Evolutionary conservation across 2,329 filamentous ascomycete species (phyloP), one percentile per base, ranked within the genome.

Genomic region (Trichoderma endophyticum): DNA sequence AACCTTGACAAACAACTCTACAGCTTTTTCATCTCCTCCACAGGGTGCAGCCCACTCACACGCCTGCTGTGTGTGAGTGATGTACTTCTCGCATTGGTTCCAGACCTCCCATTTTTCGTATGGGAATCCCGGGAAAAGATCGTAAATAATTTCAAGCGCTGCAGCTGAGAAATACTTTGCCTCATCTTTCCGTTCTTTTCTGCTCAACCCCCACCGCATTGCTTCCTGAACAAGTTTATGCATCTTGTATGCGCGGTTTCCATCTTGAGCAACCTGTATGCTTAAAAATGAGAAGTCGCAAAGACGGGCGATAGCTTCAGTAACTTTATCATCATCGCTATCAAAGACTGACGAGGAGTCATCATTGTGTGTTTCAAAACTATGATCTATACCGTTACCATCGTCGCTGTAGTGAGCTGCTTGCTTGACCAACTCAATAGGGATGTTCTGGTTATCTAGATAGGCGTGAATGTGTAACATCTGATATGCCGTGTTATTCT

Each of bases 401-500:
- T 24, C n/a, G 14, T n/a, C 9, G 24, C 12, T 3, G 3, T 36
- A 36, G 15, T 18, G 15, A 30, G 28, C 36, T 12, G 63, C 63
- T 4, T 34, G 28, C 21, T 59, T 62, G 1, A 82, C 48, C 0
- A 82, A 39, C 15, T 78, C 73, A 28, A 75, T 70, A 1, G 79
- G 75, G 43, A 83, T 79, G 2, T 77, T 73, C 62, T 80, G 75
- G 54, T 77, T 78, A 51, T 82, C 77, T 3, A 81, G 15, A 59
- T 78, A 82, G 0, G 80, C 77, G 3, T 82, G 68, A 0, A 76
- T 73, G 8, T 78, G 74, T 0, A 83, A 74, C 15, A 82, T 79
- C 26, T 76, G n/a, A 71, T 75, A 18, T 5, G 60, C 24, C 11
- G 32, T 36, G 21, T 65, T n/a, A 9, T 30, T 79, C 26, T 80